Evolutionary conservation across 305 asterid species (phyloP).

Genomic region (Andrographis paniculata): DNA sequence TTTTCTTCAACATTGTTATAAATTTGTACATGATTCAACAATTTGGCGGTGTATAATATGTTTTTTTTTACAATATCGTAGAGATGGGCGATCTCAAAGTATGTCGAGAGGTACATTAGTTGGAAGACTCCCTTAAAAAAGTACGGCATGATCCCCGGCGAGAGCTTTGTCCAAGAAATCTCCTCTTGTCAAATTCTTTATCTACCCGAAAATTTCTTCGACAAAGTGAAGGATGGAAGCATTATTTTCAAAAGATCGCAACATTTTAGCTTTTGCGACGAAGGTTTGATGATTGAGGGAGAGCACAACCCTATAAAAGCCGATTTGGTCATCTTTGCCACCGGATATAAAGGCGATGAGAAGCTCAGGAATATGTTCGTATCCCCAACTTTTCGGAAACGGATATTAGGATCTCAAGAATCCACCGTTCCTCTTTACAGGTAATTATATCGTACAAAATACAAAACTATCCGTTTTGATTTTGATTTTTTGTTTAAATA

Average conservation of each 20-base stretch:
- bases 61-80: slow-evolving; percentile 1
- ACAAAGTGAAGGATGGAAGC: slow-evolving; percentile 53
- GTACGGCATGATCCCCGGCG: slow-evolving; percentile 46
- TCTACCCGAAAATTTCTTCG: slow-evolving; percentile 35
- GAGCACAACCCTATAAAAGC: slow-evolving; percentile 29
- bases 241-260: slow-evolving; percentile 30
- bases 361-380: slow-evolving; percentile 54
- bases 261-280: slow-evolving; percentile 26
- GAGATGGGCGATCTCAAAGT: slow-evolving; percentile 53
- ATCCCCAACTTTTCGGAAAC: slow-evolving; percentile 27
- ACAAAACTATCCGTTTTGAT: too few relatives aligned
- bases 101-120: slow-evolving; percentile 42
- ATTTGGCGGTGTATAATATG: not conserved
- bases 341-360: slow-evolving; percentile 59
- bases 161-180: slow-evolving; percentile 29
- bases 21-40: too few relatives aligned
- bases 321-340: slow-evolving; percentile 52
- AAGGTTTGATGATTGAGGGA: slow-evolving; percentile 44
- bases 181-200: slow-evolving; percentile 33
- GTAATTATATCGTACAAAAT: slow-evolving; percentile 14
- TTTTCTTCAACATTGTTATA: not conserved
- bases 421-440: slow-evolving; percentile 46
- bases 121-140: slow-evolving; percentile 49
- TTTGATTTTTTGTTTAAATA: too few relatives aligned
- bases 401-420: slow-evolving; percentile 30